Percentiles rank a stretch among this genome's conserved stretches.
Conservation (phyloP, 2,329 filamentous ascomycete species). For the Xylariaceae sp. region DNA sequence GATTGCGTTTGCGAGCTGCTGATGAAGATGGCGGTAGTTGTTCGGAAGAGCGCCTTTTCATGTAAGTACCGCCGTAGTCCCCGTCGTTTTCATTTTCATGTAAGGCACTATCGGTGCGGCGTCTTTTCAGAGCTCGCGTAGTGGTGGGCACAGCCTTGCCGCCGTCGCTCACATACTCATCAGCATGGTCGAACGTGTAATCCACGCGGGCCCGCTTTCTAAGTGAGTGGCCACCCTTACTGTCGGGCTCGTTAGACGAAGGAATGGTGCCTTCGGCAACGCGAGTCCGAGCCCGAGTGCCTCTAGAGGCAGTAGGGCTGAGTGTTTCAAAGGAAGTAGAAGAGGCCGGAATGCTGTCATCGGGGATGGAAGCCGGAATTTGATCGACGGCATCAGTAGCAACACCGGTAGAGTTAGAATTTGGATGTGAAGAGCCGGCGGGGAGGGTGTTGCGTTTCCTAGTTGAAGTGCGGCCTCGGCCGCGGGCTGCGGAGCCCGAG, state of each 20-base stretch:
- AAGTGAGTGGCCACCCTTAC: conserved; percentile 56
- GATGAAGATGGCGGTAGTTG: conserved; percentile 28
- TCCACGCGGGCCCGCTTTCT: conserved; percentile 54
- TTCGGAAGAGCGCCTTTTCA: conserved; percentile 33
- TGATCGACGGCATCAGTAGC: conserved; percentile 9
- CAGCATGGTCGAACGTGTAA: conserved; percentile 52
- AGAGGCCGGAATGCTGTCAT: conserved; percentile 23
- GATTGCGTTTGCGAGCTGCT: conserved; percentile 25
- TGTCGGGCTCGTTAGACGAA: conserved; percentile 45
- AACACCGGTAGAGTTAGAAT: conserved; percentile 11
- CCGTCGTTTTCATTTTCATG: conserved; percentile 28
- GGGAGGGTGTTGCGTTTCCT: conserved; percentile 30
- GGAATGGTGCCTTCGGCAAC: conserved; percentile 36
- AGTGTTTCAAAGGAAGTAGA: conserved; percentile 30
- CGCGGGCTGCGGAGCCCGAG: conserved; percentile 25
- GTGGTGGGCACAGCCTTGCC: conserved; percentile 26
- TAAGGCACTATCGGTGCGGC: conserved; percentile 27
- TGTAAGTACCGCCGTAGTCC: conserved; percentile 23
- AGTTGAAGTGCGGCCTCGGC: conserved; percentile 25
- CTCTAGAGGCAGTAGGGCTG: conserved; percentile 33
- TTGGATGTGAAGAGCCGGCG: conserved; percentile 21
- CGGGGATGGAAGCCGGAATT: conserved; percentile 22
- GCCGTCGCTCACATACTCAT: conserved; percentile 39
- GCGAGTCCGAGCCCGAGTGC: conserved; percentile 44
- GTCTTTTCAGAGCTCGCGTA: conserved; percentile 30